A percentile compares a stretch with the other conserved stretches of the same genome.
Evolutionary conservation across 2,329 filamentous ascomycete species (phyloP).

Genomic region (Sphaceloma murrayae): DNA sequence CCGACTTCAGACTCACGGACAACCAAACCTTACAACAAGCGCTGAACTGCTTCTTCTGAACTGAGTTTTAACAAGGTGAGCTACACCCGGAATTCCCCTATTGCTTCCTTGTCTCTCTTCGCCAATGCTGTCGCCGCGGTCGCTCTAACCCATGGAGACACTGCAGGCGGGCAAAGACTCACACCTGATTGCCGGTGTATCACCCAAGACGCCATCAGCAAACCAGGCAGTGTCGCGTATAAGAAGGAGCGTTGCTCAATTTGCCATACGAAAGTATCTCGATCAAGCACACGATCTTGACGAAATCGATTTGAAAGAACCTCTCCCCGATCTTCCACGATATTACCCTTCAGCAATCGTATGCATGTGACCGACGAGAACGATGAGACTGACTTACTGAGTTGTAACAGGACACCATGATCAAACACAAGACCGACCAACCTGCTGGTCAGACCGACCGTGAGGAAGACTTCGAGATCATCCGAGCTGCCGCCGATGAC

Average conservation of each 20-base stretch:
- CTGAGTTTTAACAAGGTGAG: no score
- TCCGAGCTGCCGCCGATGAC: conserved; percentile 5
- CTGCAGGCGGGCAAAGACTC: no score
- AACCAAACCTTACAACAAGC: conserved; percentile 5
- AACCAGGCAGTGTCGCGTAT: not conserved
- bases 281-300: conserved; percentile 1
- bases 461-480: conserved; percentile 15
- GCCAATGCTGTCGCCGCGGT: no score
- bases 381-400: not conserved
- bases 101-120: no score
- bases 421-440: not conserved
- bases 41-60: no score
- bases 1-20: conserved; percentile 1
- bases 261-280: not conserved
- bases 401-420: not conserved
- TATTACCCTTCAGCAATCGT: no score
- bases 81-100: no score
- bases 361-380: not conserved
- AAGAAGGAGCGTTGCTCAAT: not conserved
- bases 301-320: not conserved
- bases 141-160: no score
- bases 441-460: not conserved
- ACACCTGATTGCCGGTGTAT: no score
- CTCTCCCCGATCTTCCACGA: not conserved
- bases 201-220: not conserved